Evolutionary conservation across 495 filamentous ascomycete species (phyloP).

Genomic region (Rhizodiscina lignyota): DNA sequence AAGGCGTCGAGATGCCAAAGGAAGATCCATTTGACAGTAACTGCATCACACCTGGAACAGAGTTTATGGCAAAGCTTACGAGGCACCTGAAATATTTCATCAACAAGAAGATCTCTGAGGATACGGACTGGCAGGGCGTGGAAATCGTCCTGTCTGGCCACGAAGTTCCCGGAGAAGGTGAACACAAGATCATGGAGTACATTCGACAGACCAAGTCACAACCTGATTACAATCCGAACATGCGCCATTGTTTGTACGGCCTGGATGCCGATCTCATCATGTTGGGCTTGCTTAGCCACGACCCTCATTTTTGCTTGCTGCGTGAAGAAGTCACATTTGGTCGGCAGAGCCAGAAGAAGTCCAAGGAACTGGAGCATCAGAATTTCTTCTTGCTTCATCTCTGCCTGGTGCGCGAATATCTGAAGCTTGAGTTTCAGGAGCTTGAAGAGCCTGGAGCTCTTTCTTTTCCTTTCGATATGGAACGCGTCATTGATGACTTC

Average conservation of each 20-base stretch:
- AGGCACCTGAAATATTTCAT: constrained; percentile 94
- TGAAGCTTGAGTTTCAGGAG: constrained; percentile 94
- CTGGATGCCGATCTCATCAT: constrained; percentile 98
- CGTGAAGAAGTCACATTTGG: constrained; percentile 98
- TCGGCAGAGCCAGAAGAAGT: constrained; percentile 63
- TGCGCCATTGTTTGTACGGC: constrained; percentile 93
- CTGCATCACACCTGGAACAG: constrained; percentile 93
- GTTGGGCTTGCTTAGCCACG: constrained; percentile 90
- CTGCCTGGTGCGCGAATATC: constrained; percentile 90
- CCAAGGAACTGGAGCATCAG: constrained; percentile 93
- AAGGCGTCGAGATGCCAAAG: constrained; percentile 84
- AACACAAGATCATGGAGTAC: constrained; percentile 99
- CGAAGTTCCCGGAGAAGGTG: constrained; percentile 97
- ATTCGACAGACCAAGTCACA: constrained; percentile 94
- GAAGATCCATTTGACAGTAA: constrained; percentile 98
- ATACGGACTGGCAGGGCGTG: constrained; percentile 89
- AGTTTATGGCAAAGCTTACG: constrained; percentile 94
- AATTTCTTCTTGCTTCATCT: constrained; percentile 98
- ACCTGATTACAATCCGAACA: constrained; percentile 82
- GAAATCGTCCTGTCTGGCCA: constrained; percentile 95
- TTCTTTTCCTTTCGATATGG: constrained; percentile 77
- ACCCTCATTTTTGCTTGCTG: constrained; percentile 94
- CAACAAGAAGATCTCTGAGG: constrained; percentile 95
- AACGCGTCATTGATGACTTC: constrained; percentile 95
- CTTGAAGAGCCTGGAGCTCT: constrained; percentile 62